A percentile compares a stretch with the other conserved stretches of the same genome.
These are phyloP conservation scores for Myxozyma udenii DNA, from an alignment of 805 yeast genomes.

Conservation along the genomic window DNA sequence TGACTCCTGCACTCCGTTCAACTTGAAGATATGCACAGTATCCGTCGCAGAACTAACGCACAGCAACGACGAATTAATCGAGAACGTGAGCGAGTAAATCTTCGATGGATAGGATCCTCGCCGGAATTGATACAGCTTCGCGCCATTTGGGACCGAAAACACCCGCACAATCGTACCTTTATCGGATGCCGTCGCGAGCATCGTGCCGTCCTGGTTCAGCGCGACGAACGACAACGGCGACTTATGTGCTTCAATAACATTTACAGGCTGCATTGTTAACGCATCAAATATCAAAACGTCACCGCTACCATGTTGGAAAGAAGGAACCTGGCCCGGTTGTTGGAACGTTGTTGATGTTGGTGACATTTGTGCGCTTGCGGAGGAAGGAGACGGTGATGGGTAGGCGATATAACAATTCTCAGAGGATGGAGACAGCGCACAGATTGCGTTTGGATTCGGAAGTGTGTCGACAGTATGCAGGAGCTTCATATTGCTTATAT, in stretches of 20 bases:
- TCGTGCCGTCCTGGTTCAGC: constrained; percentile 69
- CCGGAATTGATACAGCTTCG: constrained; percentile 66
- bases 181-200: constrained; percentile 83
- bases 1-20: constrained; percentile 47
- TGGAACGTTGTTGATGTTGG: constrained; percentile 27
- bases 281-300: constrained; percentile 80
- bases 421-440: constrained; percentile 40
- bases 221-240: constrained; percentile 65
- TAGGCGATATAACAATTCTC: constrained; percentile 54
- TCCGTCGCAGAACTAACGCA: constrained; percentile 87
- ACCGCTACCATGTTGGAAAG: constrained; percentile 43
- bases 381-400: constrained; percentile 55
- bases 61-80: constrained; percentile 62
- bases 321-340: constrained; percentile 9
- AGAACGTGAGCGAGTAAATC: constrained; percentile 73
- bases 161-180: constrained; percentile 89
- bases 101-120: constrained; percentile 83
- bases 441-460: constrained; percentile 45
- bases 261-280: constrained; percentile 65
- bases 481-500: constrained; percentile 82
- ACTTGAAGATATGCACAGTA: constrained; percentile 86
- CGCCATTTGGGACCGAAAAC: constrained; percentile 58
- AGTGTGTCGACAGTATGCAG: constrained; percentile 64
- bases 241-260: constrained; percentile 83
- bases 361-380: constrained; percentile 26